Percentiles rank a stretch among this genome's conserved stretches.
Conservation (phyloP, 306 rosid species). For the Pterocarpus macrocarpus region DNA sequence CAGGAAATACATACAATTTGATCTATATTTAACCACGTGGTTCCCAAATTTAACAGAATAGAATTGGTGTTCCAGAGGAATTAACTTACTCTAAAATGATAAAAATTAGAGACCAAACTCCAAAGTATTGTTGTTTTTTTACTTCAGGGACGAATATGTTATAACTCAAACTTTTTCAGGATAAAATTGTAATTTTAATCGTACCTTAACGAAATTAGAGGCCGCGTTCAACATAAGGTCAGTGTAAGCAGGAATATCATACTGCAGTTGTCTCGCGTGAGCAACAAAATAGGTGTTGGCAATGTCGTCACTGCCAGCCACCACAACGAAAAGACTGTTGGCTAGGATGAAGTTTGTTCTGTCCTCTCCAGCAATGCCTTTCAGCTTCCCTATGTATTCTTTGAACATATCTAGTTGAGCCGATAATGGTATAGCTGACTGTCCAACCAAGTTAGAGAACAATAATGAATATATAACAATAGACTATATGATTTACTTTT, state of each 20-base stretch:
- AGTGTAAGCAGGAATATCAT: constrained; percentile 71
- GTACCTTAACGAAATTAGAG: constrained; percentile 63
- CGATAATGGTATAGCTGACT: constrained; percentile 64
- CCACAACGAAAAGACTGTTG: constrained; percentile 60
- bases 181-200: too few species aligned
- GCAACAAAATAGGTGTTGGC: constrained; percentile 72
- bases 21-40: too few species aligned
- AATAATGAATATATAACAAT: background rate
- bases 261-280: constrained; percentile 54
- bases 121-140: too few species aligned
- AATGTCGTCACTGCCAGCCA: constrained; percentile 83
- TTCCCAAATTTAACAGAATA: too few species aligned
- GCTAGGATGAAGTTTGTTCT: constrained; percentile 61
- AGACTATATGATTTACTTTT: too few species aligned
- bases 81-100: too few species aligned
- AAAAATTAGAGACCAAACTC: too few species aligned
- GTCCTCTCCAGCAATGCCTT: constrained; percentile 57
- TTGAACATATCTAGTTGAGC: constrained; percentile 69
- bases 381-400: constrained; percentile 69
- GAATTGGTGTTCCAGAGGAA: too few species aligned
- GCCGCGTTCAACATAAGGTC: constrained; percentile 67
- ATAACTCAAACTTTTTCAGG: too few species aligned
- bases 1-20: too few species aligned
- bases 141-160: too few species aligned
- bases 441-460: background rate